Percentiles rank a stretch among this genome's conserved stretches.
phyloP scores from a whole-genome alignment of 2,329 filamentous ascomycete species.

The Pseudogymnoascus sp. region DNA sequence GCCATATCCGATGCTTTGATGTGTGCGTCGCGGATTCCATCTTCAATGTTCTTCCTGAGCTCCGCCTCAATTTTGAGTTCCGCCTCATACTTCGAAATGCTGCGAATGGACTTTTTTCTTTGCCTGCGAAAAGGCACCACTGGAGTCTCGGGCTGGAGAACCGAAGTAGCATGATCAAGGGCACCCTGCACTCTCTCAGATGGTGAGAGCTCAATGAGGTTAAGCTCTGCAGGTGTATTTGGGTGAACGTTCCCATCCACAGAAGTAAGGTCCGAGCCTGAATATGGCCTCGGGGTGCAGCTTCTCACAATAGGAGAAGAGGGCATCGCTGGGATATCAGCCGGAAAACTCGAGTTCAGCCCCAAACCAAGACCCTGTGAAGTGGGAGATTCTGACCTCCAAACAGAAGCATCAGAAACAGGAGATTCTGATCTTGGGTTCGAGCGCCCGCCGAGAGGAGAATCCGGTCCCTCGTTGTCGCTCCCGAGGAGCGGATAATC shows the following conservation, averaged over 20 bases:
- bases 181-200: background rate
- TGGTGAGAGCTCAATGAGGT: background rate
- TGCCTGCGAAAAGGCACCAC: background rate
- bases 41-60: background rate
- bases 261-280: slow-evolving; percentile 7
- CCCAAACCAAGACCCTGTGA: background rate
- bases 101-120: background rate
- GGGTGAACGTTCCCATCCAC: background rate
- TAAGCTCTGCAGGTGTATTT: background rate
- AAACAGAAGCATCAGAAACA: background rate
- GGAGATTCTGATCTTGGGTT: background rate
- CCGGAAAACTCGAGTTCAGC: background rate
- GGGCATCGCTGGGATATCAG: background rate
- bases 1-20: background rate
- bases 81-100: background rate
- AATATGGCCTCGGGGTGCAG: slow-evolving; percentile 4
- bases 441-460: background rate
- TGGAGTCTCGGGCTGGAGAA: background rate
- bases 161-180: background rate
- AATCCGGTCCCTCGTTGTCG: background rate
- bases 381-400: background rate
- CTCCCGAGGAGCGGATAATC: background rate
- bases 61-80: background rate
- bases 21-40: background rate
- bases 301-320: background rate